Evolutionary conservation across 441 rosid genomes (phyloP), one percentile per base, ranked within the genome.

Genomic region (Croton setiger): DNA sequence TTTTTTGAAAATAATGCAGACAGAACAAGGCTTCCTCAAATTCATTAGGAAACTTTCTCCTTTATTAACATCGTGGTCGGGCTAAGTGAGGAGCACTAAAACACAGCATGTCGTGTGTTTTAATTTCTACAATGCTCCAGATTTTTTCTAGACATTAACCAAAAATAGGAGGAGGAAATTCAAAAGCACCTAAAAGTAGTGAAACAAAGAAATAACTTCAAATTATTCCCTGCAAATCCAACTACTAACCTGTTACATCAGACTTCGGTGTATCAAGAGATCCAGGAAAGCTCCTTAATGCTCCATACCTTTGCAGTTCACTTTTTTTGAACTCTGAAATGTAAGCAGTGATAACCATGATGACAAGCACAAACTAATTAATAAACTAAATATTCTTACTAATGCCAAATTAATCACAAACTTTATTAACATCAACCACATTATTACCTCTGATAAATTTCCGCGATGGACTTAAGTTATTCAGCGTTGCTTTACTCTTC

Each of bases 241-340:
- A 68, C 23, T 59, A 70, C 81, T 13, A 68, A 86, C 91, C 92
- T 62, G 80, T 49, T 31, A 49, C 68, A 45, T 74, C 74, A 7
- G 76, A 31, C 47, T 74, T 72, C 33, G n/a, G 18, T 15, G 73
- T 65, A 65, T 78, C 76, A 8, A 77, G 61, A 57, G 61, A 57
- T 57, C 31, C 61, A 13, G 41, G 69, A 78, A 62, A 66, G 44
- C 75, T 66, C 57, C 72, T 69, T 39, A 66, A 63, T 36, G 71
- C 68, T 64, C 76, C 84, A 66, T 83, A 79, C 75, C 77, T 86
- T 59, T 80, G 82, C 69, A 79, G 35, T 68, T 83, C 87, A 45
- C 73, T 82, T 80, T 70, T 86, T 81, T 80, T 86, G 71, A 89
- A 86, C 62, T 87, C 96, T 85, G 77, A 78, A 77, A 76, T 14